These are phyloP conservation scores for Rhytidiadelphus loreus DNA, from an alignment of 225 moss, liverwort and hornwort genomes.

Conservation along the genomic window DNA sequence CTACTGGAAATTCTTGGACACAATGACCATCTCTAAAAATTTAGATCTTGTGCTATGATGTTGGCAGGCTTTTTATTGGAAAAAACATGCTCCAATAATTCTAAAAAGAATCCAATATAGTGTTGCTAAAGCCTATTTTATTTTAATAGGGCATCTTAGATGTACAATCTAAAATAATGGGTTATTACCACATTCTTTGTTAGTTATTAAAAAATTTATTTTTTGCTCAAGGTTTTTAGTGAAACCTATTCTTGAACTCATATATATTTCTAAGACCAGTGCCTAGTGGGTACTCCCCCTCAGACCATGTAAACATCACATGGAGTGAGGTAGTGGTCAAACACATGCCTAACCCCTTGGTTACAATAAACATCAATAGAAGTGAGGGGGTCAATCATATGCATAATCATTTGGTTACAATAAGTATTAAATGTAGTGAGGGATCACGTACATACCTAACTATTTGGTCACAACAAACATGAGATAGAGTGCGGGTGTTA, in stretches of 20 bases:
- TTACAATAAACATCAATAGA: no score
- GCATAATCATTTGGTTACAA: no score
- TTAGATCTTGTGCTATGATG: fast-evolving
- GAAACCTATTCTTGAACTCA: neutral
- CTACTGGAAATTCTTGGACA: neutral
- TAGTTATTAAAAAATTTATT: no score
- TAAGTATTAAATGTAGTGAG: no score
- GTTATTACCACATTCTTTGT: neutral
- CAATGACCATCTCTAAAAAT: fast-evolving
- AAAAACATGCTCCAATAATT: neutral
- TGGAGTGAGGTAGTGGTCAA: no score
- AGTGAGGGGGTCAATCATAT: no score
- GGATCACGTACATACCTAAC: neutral
- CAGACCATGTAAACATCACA: fast-evolving
- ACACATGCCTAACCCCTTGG: neutral
- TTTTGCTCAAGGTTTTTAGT: neutral
- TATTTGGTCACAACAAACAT: no score
- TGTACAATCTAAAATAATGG: neutral
- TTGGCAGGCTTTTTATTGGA: fast-evolving
- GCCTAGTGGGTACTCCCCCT: fast-evolving
- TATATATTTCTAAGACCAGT: neutral
- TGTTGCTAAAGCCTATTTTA: neutral
- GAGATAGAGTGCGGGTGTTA: no score
- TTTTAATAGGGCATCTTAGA: neutral
- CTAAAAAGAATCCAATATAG: neutral